Conservation (phyloP, 768 basidiomycete genomes). For the Collybiopsis luxurians region DNA sequence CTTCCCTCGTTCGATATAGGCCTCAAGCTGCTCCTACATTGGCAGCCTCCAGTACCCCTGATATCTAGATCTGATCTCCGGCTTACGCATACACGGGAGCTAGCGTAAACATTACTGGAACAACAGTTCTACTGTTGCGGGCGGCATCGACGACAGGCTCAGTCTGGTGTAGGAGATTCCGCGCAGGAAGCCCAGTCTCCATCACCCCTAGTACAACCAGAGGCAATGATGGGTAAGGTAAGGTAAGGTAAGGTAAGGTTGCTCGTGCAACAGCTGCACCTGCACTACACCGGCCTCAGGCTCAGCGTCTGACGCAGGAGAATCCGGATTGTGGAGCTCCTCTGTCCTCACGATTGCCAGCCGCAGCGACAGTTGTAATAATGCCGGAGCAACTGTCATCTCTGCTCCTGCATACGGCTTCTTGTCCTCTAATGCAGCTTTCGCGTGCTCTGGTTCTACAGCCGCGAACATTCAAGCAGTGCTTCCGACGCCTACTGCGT, state of each 20-base stretch:
- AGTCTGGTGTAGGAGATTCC: too few species aligned
- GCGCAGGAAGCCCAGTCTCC: too few species aligned
- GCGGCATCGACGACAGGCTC: not conserved
- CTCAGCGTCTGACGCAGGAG: slow-evolving; percentile 2
- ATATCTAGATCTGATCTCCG: slow-evolving; percentile 38
- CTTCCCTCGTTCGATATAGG: slow-evolving; percentile 47
- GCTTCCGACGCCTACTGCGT: slow-evolving; percentile 10
- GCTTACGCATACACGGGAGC: slow-evolving; percentile 46
- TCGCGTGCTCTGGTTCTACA: slow-evolving; percentile 11
- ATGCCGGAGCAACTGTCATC: too few species aligned
- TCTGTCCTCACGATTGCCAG: too few species aligned
- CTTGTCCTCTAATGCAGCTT: not conserved
- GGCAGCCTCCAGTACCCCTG: slow-evolving; percentile 33
- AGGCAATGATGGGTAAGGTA: too few species aligned
- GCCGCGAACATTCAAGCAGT: too few species aligned
- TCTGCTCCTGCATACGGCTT: too few species aligned
- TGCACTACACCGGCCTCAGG: slow-evolving; percentile 13
- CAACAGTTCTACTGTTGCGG: slow-evolving; percentile 19
- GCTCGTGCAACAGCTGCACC: slow-evolving; percentile 26
- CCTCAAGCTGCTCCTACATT: slow-evolving; percentile 31
- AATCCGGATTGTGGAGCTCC: too few species aligned
- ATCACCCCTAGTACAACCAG: slow-evolving; percentile 6
- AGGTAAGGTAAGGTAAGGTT: too few species aligned
- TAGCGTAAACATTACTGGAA: slow-evolving; percentile 34
- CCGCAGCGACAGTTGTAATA: not conserved